Base-by-base conservation (phyloP, 2,329 filamentous ascomycete species). In the Nemania sp. region DNA sequence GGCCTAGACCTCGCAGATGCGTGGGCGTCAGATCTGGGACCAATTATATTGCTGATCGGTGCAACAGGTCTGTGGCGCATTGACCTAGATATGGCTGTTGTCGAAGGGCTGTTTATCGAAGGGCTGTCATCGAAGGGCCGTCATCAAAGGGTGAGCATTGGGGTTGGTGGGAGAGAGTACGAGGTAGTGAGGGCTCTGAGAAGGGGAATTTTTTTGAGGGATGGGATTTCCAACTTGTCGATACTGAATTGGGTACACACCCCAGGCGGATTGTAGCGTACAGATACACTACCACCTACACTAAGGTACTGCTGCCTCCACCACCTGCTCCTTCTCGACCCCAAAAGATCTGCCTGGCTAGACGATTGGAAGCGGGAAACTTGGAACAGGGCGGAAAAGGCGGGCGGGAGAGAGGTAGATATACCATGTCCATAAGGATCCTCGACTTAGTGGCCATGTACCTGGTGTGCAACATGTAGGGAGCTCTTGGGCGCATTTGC, bases 191-290 rank as follows among this genome's bases (percentile, higher is more conserved):
- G 20, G 40, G 37, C 18, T 21, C 25, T 45, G 48, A 50, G 55
- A 49, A 64, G 54, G 60, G 63, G 60, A 47, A 59, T 49, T 63
- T 59, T n/a, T 58, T 53, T 39, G 32, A 34, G 59, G 52, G 47
- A 67, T 67, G 65, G 65, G 65, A 67, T 65, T 67, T 64, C 63
- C 58, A 60, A 37, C 32, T 65, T 65, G 49, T 63, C 65, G 56
- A 65, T 63, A 57, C 50, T 58, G 51, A 62, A 65, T 63, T 62
- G 57, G 60, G 62, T n/a, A n/a, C n/a, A n/a, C n/a, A n/a, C n/a
- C n/a, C 54, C 48, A 48, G 37, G 20, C 42, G 42, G 17, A 55
- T 57, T 32, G 59, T 52, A 53, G n/a, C n/a, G n/a, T n/a, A n/a
- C n/a, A n/a, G n/a, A n/a, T n/a, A n/a, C n/a, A n/a, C n/a, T n/a